These are phyloP conservation scores for Lichtheimia hyalospora DNA, from an alignment of 371 early-diverging fungal species.

Conservation along the genomic window DNA sequence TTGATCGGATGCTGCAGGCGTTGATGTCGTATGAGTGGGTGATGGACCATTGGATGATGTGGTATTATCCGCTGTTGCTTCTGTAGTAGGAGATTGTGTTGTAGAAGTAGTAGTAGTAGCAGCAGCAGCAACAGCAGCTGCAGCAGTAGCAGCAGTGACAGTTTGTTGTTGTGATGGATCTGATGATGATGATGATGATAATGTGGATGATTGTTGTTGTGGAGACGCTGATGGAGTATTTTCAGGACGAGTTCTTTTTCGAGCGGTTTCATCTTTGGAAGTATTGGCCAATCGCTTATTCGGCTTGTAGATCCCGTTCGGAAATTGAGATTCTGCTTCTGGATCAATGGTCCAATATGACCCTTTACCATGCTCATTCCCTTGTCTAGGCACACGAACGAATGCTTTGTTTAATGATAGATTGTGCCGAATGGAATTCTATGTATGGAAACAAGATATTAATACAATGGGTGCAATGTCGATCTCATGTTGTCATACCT, in stretches of 20 bases:
- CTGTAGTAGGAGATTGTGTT: neutral
- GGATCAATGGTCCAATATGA: constrained; percentile 79
- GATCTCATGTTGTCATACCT: constrained; percentile 57
- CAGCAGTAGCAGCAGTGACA: neutral
- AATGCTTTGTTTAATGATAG: constrained; percentile 95
- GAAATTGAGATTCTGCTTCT: constrained; percentile 8
- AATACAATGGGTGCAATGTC: constrained; percentile 10
- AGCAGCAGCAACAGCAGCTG: neutral
- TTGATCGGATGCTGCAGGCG: neutral
- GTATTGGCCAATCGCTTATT: constrained; percentile 5
- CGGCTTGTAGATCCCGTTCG: constrained; percentile 10
- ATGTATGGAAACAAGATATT: constrained; percentile 2
- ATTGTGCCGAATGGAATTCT: constrained; percentile 98
- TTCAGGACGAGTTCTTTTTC: constrained; percentile 2
- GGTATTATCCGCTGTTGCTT: neutral
- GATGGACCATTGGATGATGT: neutral
- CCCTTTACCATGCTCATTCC: constrained; percentile 95
- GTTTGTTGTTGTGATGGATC: constrained; percentile 2
- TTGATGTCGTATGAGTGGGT: neutral
- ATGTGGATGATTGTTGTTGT: neutral
- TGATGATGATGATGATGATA: neutral
- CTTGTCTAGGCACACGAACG: constrained; percentile 84
- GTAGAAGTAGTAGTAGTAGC: neutral
- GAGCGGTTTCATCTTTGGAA: neutral
- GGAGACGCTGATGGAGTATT: neutral